Evolutionary conservation across 2,329 filamentous ascomycete genomes (phyloP).

Genomic region (Sporothrix schenckii): DNA sequence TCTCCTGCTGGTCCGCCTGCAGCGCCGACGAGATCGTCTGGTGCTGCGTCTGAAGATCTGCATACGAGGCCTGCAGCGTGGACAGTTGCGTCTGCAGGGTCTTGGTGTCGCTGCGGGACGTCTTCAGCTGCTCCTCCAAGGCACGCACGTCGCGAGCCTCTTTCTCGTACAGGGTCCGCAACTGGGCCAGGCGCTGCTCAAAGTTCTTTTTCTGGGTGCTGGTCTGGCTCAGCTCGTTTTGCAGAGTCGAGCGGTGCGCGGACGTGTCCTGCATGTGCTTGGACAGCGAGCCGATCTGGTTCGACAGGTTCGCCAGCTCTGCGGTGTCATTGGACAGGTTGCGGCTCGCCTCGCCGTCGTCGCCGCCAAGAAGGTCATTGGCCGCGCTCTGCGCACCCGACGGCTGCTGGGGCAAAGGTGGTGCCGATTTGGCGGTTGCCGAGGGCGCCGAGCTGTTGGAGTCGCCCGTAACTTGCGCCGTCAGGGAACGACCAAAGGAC

Average conservation of each 20-base stretch:
- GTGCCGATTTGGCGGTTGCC: slow-evolving; percentile 43
- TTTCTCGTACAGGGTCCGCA: slow-evolving; percentile 87
- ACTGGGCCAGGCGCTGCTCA: slow-evolving; percentile 82
- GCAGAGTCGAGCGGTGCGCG: slow-evolving; percentile 73
- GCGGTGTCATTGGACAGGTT: slow-evolving; percentile 86
- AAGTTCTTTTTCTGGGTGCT: slow-evolving; percentile 90
- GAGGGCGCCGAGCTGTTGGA: slow-evolving; percentile 51
- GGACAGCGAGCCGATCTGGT: slow-evolving; percentile 86
- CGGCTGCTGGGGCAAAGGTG: slow-evolving; percentile 18
- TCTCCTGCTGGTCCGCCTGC: slow-evolving; percentile 87
- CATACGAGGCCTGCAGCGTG: slow-evolving; percentile 76
- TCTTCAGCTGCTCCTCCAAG: slow-evolving; percentile 78
- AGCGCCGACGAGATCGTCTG: slow-evolving; percentile 73
- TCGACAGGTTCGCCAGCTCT: slow-evolving; percentile 93
- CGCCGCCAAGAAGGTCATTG: slow-evolving; percentile 88
- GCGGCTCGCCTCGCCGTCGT: slow-evolving; percentile 86
- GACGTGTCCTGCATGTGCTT: slow-evolving; percentile 95
- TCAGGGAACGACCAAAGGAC: slow-evolving; percentile 82
- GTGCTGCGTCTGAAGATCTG: slow-evolving; percentile 82
- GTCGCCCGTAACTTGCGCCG: slow-evolving; percentile 74
- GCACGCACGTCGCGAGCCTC: slow-evolving; percentile 84
- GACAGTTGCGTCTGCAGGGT: slow-evolving; percentile 84
- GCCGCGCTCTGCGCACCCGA: neutral
- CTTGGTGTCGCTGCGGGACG: slow-evolving; percentile 76
- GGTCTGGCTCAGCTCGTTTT: slow-evolving; percentile 80